Base-by-base conservation (phyloP, 1,284 basidiomycete species). In the Fomes fomentarius region DNA sequence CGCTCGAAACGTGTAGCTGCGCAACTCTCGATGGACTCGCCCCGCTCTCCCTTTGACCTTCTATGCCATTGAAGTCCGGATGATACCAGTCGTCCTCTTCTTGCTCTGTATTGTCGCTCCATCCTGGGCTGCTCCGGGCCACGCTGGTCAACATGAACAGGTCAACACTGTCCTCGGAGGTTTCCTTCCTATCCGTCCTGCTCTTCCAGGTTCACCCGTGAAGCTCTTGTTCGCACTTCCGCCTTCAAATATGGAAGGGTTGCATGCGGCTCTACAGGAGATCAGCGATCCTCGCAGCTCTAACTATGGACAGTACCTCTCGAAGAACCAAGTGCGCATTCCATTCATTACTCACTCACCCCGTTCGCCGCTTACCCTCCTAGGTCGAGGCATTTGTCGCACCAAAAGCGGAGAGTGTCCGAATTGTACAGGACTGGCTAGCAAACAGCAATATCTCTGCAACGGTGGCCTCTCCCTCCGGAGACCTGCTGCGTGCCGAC, bases 361-460 rank as follows among this genome's bases (percentile, higher is more conserved):
- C 10, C 5, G 19, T 37, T 30, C 21, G 21, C 7, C 31, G 15
- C n/a, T 12, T 12, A 15, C 17, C 39, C 14, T 17, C 11, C 34
- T 81, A 43, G 61, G 50, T 39, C 15, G 71, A 72, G 54, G 60
- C 64, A 6, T 73, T 71, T 50, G 68, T 70, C 12, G 64, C 64
- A 0, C 75, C 75, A 1, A 53, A 62, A 7, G 43, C 63, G 3
- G 72, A 71, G 19, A 69, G 71, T 8, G 59, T 71, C 7, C 53
- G 58, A 10, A 63, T 69, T 11, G 73, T 77, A 11, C 66, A 63
- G 28, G 50, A 65, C 31, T 77, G 72, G 71, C 64, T 77, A 4
- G 49, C 66, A 3, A 60, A 62, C 12, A 67, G 75, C 52, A 67
- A 66, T 21, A 61, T 77, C 31, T 65, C 52, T n/a, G 58, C 69